These are phyloP conservation scores for Naematelia aurantialba DNA, from an alignment of 768 basidiomycete genomes.

Conservation along the genomic window DNA sequence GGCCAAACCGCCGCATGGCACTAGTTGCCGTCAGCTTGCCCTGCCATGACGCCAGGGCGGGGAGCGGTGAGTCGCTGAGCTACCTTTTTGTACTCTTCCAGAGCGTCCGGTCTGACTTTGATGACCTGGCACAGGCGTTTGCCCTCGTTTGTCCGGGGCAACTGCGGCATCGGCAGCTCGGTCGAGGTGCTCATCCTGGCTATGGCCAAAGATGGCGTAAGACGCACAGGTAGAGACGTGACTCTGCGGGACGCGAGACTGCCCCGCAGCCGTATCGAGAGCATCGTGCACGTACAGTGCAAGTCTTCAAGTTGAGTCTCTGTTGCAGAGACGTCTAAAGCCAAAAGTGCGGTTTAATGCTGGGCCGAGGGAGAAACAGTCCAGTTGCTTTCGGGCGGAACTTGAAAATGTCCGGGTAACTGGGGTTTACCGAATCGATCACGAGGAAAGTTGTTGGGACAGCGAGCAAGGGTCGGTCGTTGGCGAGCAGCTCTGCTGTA, in stretches of 20 bases:
- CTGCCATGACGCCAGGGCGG: not conserved
- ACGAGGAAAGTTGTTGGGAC: not conserved
- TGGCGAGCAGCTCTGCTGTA: too few species aligned
- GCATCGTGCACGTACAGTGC: too few species aligned
- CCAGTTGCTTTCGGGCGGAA: not conserved
- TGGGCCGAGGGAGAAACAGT: not conserved
- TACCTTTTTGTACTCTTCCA: slow-evolving; percentile 52
- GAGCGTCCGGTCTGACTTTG: slow-evolving; percentile 55
- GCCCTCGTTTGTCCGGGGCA: slow-evolving; percentile 48
- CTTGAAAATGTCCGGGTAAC: not conserved
- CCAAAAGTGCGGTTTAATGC: not conserved
- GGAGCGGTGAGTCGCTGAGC: too few species aligned
- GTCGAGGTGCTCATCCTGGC: not conserved
- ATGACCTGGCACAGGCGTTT: slow-evolving; percentile 68
- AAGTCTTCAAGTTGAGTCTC: too few species aligned
- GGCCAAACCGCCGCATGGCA: slow-evolving; percentile 66
- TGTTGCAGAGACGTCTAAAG: not conserved
- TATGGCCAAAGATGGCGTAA: too few species aligned
- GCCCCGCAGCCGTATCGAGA: too few species aligned
- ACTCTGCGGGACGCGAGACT: too few species aligned
- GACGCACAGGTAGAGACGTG: too few species aligned
- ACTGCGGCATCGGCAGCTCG: not conserved
- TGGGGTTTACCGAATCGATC: not conserved
- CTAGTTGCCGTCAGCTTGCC: slow-evolving; percentile 8
- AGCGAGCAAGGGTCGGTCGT: not conserved